Conservation (phyloP, 2,329 filamentous ascomycete genomes). For the Neopestalotiopsis clavispora region DNA sequence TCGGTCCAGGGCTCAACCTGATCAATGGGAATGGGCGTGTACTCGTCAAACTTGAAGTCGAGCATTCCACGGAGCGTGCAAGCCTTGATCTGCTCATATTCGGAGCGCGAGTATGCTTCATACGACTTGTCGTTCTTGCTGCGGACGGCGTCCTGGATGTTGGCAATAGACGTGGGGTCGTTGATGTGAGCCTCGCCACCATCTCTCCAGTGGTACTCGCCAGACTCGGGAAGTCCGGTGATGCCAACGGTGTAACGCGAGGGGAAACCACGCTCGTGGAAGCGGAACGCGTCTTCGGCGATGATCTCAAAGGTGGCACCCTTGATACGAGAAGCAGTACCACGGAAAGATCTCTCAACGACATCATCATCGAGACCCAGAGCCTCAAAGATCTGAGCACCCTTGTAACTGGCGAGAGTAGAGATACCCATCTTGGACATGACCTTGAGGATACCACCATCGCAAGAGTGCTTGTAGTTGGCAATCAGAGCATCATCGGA, state of each 20-base stretch:
- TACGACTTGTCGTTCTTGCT: constrained; percentile 99
- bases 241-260: constrained; percentile 77
- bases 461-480: constrained; percentile 97
- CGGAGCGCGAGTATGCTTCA: constrained; percentile 90
- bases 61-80: constrained; percentile 93
- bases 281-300: constrained; percentile 90
- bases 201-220: constrained; percentile 98
- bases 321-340: constrained; percentile 91
- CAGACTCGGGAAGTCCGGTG: constrained; percentile 85
- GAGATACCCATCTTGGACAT: constrained; percentile 99
- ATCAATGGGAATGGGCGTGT: constrained; percentile 85
- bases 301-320: constrained; percentile 94
- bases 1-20: constrained; percentile 99
- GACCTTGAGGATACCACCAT: constrained; percentile 95
- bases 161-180: constrained; percentile 91
- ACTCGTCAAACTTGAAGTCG: constrained; percentile 94
- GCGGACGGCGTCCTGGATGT: constrained; percentile 94
- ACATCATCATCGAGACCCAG: constrained; percentile 91
- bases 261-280: constrained; percentile 93
- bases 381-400: constrained; percentile 96
- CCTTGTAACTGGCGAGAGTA: constrained; percentile 94
- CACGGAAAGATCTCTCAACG: constrained; percentile 92
- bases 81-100: constrained; percentile 95
- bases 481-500: constrained; percentile 81
- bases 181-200: constrained; percentile 95